Evolutionary conservation across 1,284 basidiomycete genomes (phyloP), one percentile per base, ranked within the genome.

Genomic region (Marasmius sp.): DNA sequence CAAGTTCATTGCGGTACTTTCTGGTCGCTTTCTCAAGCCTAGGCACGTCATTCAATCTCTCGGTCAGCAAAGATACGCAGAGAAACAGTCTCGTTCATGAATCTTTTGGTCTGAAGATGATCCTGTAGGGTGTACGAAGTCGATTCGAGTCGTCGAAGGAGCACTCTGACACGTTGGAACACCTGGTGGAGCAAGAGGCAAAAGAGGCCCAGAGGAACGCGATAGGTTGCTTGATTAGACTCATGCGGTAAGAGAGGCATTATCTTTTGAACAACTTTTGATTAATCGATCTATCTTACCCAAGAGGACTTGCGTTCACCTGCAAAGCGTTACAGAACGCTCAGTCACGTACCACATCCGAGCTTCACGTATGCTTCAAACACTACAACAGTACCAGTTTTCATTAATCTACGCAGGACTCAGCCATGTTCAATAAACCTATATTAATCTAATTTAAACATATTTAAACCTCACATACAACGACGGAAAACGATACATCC

Each of bases 331-430:
- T 98, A 57, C 85, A 91, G 70, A 81, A 89, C 68, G 91, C 91
- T 76, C 87, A 92, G 64, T 74, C 78, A 14, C 88, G 97, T 75
- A 79, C 81, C 49, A 73, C 73, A 18, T 83, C 89, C 54, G 94
- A 97, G 70, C 81, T 98, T 57, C 83, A 89, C 67, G 83, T 81
- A 58, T 94, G 92, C 73, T 98, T 99, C 80, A 90, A 86, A 68
- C 87, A 89, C n/a, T n/a, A n/a, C n/a, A n/a, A n/a, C n/a, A n/a
- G n/a, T n/a, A n/a, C n/a, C n/a, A n/a, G n/a, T n/a, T n/a, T n/a
- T n/a, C n/a, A n/a, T n/a, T n/a, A n/a, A n/a, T n/a, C n/a, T n/a
- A n/a, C n/a, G n/a, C n/a, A n/a, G n/a, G n/a, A n/a, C n/a, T n/a
- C n/a, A n/a, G n/a, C n/a, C n/a, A n/a, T n/a, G n/a, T n/a, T n/a